Evolutionary conservation across 495 filamentous ascomycete species (phyloP).

Genomic region (Podospora conica): DNA sequence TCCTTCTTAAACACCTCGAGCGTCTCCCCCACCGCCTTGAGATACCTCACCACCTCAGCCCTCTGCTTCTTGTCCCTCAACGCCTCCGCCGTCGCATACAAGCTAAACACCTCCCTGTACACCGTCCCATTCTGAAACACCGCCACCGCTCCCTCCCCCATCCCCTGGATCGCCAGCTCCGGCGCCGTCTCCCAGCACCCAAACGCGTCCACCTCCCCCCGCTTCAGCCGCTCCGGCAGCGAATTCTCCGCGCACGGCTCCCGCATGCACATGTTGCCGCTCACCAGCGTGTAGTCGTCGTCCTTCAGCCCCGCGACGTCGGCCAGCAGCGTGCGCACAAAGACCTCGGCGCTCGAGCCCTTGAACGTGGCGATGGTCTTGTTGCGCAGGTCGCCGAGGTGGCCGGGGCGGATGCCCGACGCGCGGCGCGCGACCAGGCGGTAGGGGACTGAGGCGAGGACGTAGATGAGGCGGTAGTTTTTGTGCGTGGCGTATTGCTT

Average conservation of each 20-base stretch:
- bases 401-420: slow-evolving; percentile 23
- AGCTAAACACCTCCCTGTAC: slow-evolving; percentile 41
- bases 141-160: slow-evolving; percentile 25
- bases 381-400: slow-evolving; percentile 37
- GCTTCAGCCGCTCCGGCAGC: slow-evolving; percentile 33
- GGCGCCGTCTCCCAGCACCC: slow-evolving; percentile 43
- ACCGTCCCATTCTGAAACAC: slow-evolving; percentile 33
- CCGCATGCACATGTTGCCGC: slow-evolving; percentile 31
- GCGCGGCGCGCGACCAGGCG: slow-evolving; percentile 39
- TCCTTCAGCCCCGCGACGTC: slow-evolving; percentile 27
- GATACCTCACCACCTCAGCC: slow-evolving; percentile 35
- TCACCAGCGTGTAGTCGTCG: slow-evolving; percentile 30
- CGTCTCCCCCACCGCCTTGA: slow-evolving; percentile 34
- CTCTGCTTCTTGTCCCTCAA: slow-evolving; percentile 28
- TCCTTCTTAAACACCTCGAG: slow-evolving; percentile 28
- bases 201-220: slow-evolving; percentile 33
- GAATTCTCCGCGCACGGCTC: slow-evolving; percentile 34
- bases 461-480: slow-evolving; percentile 39
- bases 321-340: slow-evolving; percentile 32
- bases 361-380: slow-evolving; percentile 38
- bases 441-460: slow-evolving; percentile 37
- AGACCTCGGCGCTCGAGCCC: slow-evolving; percentile 35
- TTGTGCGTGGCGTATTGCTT: slow-evolving; percentile 32
- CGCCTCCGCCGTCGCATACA: slow-evolving; percentile 37
- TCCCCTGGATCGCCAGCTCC: slow-evolving; percentile 31